A percentile compares a stretch with the other conserved stretches of the same genome.
Conservation (phyloP, 2,329 filamentous ascomycete species). For the Sphaceloma murrayae region DNA sequence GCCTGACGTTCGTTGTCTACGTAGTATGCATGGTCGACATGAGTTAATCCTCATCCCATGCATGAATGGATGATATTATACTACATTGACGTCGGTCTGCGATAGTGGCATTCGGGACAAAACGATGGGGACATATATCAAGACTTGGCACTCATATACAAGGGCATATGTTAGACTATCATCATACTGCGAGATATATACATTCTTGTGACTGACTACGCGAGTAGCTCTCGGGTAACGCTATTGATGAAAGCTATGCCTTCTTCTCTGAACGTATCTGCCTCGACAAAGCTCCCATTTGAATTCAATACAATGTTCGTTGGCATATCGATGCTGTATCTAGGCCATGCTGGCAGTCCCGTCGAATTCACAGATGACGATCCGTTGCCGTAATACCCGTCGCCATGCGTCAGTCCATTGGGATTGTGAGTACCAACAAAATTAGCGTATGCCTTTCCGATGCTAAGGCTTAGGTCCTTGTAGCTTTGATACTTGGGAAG, state of each 20-base stretch:
- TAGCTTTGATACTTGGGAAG: constrained; percentile 34
- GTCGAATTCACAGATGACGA: constrained; percentile 20
- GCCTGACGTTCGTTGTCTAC: too few species aligned
- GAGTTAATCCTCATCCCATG: too few species aligned
- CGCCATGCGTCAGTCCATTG: constrained; percentile 27
- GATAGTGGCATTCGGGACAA: too few species aligned
- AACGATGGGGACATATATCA: too few species aligned
- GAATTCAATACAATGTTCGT: constrained; percentile 41
- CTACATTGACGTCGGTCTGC: too few species aligned
- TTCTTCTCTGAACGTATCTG: constrained; percentile 41
- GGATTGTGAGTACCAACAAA: constrained; percentile 39
- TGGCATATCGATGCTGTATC: constrained; percentile 32
- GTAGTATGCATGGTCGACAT: too few species aligned
- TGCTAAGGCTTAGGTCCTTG: constrained; percentile 28
- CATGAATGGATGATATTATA: too few species aligned
- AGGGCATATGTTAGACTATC: not conserved
- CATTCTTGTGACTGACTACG: not conserved
- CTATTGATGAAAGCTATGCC: constrained; percentile 39
- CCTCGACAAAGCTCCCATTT: constrained; percentile 37
- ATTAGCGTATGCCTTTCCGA: constrained; percentile 36
- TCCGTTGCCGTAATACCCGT: constrained; percentile 6
- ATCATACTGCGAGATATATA: not conserved
- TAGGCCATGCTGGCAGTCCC: constrained; percentile 35
- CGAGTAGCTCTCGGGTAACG: constrained; percentile 23
- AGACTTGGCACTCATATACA: not conserved